Evolutionary conservation across 169 alveolate species (phyloP).

Genomic region (Cyclospora cayetanensis): DNA sequence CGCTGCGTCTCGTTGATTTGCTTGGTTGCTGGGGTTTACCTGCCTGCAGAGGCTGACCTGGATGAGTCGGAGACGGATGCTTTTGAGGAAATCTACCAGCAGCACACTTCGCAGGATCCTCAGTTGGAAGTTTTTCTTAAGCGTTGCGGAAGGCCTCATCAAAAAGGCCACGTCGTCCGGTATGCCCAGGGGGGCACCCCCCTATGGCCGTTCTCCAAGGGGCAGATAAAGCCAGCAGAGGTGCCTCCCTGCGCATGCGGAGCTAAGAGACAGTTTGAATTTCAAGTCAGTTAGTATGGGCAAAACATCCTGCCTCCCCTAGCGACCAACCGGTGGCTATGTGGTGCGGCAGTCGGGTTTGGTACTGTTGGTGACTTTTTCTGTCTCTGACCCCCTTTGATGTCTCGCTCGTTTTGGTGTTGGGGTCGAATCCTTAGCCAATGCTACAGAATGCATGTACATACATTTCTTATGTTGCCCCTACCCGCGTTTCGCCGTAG

Average conservation of each 20-base stretch:
- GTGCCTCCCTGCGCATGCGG: constrained; percentile 49
- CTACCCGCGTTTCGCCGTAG: too few species aligned
- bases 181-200: constrained; percentile 43
- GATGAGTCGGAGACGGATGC: constrained; percentile 44
- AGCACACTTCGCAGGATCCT: neutral
- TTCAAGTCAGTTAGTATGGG: neutral
- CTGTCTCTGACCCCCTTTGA: too few species aligned
- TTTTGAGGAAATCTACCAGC: constrained; percentile 15
- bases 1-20: neutral
- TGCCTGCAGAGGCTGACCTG: constrained; percentile 25
- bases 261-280: constrained; percentile 52
- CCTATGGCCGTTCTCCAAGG: constrained; percentile 50
- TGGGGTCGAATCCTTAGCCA: too few species aligned
- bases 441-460: too few species aligned
- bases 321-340: too few species aligned
- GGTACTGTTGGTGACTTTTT: too few species aligned
- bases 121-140: constrained; percentile 37
- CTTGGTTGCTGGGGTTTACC: neutral
- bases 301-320: too few species aligned
- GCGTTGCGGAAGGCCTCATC: neutral
- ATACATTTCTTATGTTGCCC: too few species aligned
- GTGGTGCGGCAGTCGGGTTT: too few species aligned
- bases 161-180: constrained; percentile 47
- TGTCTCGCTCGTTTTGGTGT: too few species aligned
- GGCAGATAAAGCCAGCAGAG: neutral